Evolutionary conservation across 1,284 basidiomycete genomes (phyloP).

Genomic region (Rhodotorula sp.): DNA sequence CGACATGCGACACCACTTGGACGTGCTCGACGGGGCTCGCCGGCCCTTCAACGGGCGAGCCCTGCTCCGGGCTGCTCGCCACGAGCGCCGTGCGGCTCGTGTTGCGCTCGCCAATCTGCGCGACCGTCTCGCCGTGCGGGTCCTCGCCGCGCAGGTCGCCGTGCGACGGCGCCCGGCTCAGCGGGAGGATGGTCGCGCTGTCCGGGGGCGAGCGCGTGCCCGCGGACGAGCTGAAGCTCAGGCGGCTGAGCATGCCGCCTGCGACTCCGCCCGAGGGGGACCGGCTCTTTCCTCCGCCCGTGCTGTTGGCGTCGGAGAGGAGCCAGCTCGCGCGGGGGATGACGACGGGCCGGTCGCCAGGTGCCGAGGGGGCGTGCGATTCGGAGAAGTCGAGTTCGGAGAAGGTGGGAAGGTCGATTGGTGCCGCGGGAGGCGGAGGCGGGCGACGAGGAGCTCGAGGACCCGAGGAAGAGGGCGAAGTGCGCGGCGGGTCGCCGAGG

Average conservation of each 20-base stretch:
- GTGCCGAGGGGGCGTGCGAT: neutral
- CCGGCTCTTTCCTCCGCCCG: neutral
- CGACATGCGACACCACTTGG: neutral
- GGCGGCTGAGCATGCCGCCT: slow-evolving; percentile 2
- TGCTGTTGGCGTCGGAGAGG: neutral
- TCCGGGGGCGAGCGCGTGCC: neutral
- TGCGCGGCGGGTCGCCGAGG: slow-evolving; percentile 16
- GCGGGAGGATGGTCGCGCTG: neutral
- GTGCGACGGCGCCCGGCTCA: neutral
- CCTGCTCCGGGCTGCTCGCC: neutral
- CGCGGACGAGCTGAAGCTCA: slow-evolving; percentile 3
- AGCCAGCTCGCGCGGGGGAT: slow-evolving; percentile 3
- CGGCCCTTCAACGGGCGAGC: neutral
- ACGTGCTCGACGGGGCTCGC: slow-evolving; percentile 3
- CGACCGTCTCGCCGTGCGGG: neutral
- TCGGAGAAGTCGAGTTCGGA: slow-evolving; percentile 33
- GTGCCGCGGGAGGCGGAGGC: slow-evolving; percentile 36
- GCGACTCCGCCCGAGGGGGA: neutral
- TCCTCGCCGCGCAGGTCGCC: neutral
- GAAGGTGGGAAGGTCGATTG: slow-evolving; percentile 36
- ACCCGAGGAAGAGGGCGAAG: neutral
- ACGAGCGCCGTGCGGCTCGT: neutral
- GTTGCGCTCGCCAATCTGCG: neutral
- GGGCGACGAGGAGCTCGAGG: slow-evolving; percentile 3
- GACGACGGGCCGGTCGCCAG: neutral